Evolutionary conservation across 2,329 filamentous ascomycete species (phyloP).

Genomic region (Dendrostoma leiphaemia): DNA sequence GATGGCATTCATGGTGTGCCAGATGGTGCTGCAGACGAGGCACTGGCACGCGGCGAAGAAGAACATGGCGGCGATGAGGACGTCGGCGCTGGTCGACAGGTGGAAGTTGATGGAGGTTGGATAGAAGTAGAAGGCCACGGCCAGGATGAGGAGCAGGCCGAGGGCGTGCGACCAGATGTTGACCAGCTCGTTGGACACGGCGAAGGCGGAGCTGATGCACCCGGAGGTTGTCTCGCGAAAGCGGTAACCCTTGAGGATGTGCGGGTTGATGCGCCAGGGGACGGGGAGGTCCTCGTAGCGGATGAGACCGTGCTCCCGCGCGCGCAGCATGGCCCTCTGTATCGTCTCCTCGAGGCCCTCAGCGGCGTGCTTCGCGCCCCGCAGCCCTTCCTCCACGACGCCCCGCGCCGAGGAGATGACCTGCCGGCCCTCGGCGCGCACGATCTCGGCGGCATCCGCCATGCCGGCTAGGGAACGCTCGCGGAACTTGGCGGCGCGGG

Average conservation of each 20-base stretch:
- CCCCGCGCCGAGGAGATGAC: constrained; percentile 72
- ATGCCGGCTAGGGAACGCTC: constrained; percentile 66
- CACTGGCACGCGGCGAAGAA: constrained; percentile 96
- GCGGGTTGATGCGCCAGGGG: constrained; percentile 92
- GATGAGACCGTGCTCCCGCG: constrained; percentile 78
- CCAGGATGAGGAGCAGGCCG: constrained; percentile 81
- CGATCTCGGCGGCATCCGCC: constrained; percentile 64
- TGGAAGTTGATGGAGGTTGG: constrained; percentile 84
- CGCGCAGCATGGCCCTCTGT: constrained; percentile 70
- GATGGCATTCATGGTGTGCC: constrained; percentile 99
- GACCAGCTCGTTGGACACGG: constrained; percentile 86
- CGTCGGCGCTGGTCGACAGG: constrained; percentile 80
- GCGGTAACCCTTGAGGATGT: constrained; percentile 88
- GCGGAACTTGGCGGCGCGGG: constrained; percentile 73
- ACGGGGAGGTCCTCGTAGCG: constrained; percentile 85
- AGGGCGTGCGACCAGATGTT: constrained; percentile 98
- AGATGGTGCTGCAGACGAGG: constrained; percentile 89
- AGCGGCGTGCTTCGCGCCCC: constrained; percentile 78
- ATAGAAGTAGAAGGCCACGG: constrained; percentile 95
- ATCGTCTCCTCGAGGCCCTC: constrained; percentile 82
- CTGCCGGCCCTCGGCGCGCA: constrained; percentile 76
- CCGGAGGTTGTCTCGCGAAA: constrained; percentile 90
- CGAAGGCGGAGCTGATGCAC: constrained; percentile 80
- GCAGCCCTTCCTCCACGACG: constrained; percentile 77
- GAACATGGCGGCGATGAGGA: constrained; percentile 89